Evolutionary conservation across 257 asterid species (phyloP), one percentile per base, ranked within the genome.

Genomic region (Plantago major): DNA sequence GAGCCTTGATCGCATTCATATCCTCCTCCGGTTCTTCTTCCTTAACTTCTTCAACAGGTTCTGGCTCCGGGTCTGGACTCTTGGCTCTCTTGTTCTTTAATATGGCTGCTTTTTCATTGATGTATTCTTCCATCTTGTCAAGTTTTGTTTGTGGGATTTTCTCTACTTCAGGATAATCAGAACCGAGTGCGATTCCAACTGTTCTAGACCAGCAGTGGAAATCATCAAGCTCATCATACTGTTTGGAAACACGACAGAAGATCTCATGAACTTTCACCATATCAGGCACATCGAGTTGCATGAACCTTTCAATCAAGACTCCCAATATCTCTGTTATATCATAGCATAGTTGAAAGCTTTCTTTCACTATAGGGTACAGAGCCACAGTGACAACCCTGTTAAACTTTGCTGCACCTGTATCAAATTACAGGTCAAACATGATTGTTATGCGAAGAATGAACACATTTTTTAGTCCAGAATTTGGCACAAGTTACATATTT

Each of bases 141-240:
- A 93, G 95, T 62, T 82, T 89, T 72, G 76, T 79, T 18, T 77
- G 87, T 1, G 95, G 67, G 65, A 89, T 85, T 58, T 79, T 83
- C 71, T 89, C 97, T 10, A 93, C 81, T 1, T 87, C 96, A 0
- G 99, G 99, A 46, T 80, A 93, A 46, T 87, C 94, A 1, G 97
- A 81, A 5, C 84, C 16, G 1, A 94, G 90, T 0, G 80, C 84
- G 9, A 93, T 66, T 18, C 95, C 99, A 2, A 73, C 78, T 1
- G 74, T 18, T 73, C 79, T 93, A 60, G 81, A 69, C 99, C 99
- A 93, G 5, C 53, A 42, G 55, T 89, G 82, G 78, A 93, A 87
- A n/a, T 69, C 42, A 40, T 93, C 96, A 9, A 93, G 85, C 69
- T 93, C 97, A 40, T 87, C 97, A 48, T 71, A 89, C 74, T 93